Evolutionary conservation across 1,284 basidiomycete genomes (phyloP).

Genomic region (Fereydounia khargensis): DNA sequence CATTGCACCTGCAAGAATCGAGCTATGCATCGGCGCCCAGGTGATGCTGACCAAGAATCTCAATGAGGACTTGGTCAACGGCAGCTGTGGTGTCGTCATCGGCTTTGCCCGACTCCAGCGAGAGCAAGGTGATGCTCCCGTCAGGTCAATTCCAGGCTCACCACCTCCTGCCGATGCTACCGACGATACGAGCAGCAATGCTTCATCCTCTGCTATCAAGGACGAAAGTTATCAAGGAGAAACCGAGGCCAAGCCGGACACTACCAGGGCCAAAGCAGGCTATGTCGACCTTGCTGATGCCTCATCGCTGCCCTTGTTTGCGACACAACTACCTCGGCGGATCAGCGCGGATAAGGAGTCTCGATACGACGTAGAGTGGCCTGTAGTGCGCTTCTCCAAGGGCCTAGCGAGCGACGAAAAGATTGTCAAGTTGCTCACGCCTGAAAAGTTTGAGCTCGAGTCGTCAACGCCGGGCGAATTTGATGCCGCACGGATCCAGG

Average conservation of each 20-base stretch:
- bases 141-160: too few relatives aligned
- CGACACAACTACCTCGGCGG: too few relatives aligned
- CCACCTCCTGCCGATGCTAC: too few relatives aligned
- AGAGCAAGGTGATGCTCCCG: too few relatives aligned
- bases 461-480: background rate
- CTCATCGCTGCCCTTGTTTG: background rate
- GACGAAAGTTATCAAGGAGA: too few relatives aligned
- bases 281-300: too few relatives aligned
- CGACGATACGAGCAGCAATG: too few relatives aligned
- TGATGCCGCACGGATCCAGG: conserved; percentile 4
- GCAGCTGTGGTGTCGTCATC: conserved; percentile 71
- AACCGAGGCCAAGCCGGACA: too few relatives aligned
- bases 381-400: conserved; percentile 1
- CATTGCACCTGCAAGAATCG: conserved; percentile 60
- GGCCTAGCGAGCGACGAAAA: background rate
- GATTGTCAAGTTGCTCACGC: background rate
- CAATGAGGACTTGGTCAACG: conserved; percentile 73
- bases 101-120: too few relatives aligned
- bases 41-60: conserved; percentile 72
- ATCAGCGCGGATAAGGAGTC: background rate
- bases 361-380: background rate
- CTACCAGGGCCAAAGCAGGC: too few relatives aligned
- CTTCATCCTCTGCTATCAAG: too few relatives aligned
- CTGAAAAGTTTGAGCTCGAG: conserved; percentile 1
- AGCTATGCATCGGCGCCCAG: conserved; percentile 66